phyloP scores from a whole-genome alignment of 345 rosid species.

The Pseudoturritis turrita region DNA sequence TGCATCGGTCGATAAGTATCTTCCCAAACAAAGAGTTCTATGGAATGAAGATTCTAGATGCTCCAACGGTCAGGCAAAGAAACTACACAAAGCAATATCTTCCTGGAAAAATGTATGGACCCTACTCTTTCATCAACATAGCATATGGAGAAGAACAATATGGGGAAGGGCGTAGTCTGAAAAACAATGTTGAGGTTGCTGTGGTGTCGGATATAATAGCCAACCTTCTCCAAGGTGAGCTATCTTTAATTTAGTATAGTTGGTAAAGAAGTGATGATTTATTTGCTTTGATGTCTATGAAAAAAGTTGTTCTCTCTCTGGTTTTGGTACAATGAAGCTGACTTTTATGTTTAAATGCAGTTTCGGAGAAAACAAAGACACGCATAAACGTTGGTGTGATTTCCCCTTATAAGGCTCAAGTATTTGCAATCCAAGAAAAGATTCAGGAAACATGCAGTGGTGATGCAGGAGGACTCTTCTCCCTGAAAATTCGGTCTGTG shows the following conservation, averaged over 20 bases:
- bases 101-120: conserved; percentile 34
- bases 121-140: conserved; percentile 48
- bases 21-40: conserved; percentile 58
- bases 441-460: conserved; percentile 22
- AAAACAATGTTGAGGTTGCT: conserved; percentile 40
- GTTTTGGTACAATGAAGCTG: background rate
- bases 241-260: background rate
- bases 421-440: conserved; percentile 38
- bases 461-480: conserved; percentile 20
- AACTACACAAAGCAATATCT: conserved; percentile 32
- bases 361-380: conserved; percentile 1
- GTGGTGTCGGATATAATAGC: conserved; percentile 27
- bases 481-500: conserved; percentile 32
- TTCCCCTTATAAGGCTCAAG: conserved; percentile 46
- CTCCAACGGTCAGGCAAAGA: conserved; percentile 31
- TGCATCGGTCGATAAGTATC: conserved; percentile 61
- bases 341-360: conserved; percentile 13
- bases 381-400: conserved; percentile 38
- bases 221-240: conserved; percentile 35
- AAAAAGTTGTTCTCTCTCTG: background rate
- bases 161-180: conserved; percentile 27
- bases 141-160: conserved; percentile 25
- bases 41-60: conserved; percentile 36
- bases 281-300: background rate
- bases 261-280: background rate